A percentile compares a stretch with the other conserved stretches of the same genome.
Conservation (phyloP, 352 stramenopile genomes). For the Pythium plurisporium region DNA sequence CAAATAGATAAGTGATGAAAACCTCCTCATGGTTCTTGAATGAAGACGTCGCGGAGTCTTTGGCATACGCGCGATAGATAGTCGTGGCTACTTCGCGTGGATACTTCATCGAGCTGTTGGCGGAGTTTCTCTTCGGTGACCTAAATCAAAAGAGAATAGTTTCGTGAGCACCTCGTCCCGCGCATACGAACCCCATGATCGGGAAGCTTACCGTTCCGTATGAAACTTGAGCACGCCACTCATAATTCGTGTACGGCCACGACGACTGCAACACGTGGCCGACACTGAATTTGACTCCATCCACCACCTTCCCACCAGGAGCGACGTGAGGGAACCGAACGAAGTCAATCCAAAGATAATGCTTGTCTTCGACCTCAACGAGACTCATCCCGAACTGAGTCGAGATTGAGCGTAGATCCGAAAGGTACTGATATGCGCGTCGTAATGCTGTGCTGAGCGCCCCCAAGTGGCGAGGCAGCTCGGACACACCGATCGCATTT, state of each 20-base stretch:
- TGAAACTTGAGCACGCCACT: constrained; percentile 34
- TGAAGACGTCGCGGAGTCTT: constrained; percentile 34
- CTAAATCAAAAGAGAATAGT: constrained; percentile 28
- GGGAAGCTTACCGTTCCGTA: constrained; percentile 43
- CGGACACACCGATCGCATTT: not conserved
- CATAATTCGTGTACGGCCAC: constrained; percentile 51
- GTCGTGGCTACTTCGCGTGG: constrained; percentile 32
- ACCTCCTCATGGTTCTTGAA: constrained; percentile 1
- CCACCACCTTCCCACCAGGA: constrained; percentile 7
- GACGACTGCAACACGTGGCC: constrained; percentile 43
- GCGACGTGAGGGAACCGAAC: constrained; percentile 43
- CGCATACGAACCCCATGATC: not conserved
- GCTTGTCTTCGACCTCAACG: constrained; percentile 24
- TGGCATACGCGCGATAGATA: constrained; percentile 56
- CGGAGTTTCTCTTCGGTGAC: constrained; percentile 41
- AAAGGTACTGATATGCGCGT: constrained; percentile 53
- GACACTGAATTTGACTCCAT: constrained; percentile 43
- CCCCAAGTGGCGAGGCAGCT: constrained; percentile 1
- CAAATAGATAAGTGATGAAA: constrained; percentile 16
- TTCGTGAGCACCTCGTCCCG: not conserved
- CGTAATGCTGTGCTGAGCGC: constrained; percentile 18
- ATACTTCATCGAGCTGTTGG: constrained; percentile 39
- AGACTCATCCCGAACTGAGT: constrained; percentile 47
- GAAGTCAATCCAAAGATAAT: constrained; percentile 61
- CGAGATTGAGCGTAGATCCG: constrained; percentile 55